Percentiles rank a stretch among this genome's conserved stretches.
Evolutionary conservation across 805 yeast genomes (phyloP).

Genomic region (Torulaspora microellipsoides): DNA sequence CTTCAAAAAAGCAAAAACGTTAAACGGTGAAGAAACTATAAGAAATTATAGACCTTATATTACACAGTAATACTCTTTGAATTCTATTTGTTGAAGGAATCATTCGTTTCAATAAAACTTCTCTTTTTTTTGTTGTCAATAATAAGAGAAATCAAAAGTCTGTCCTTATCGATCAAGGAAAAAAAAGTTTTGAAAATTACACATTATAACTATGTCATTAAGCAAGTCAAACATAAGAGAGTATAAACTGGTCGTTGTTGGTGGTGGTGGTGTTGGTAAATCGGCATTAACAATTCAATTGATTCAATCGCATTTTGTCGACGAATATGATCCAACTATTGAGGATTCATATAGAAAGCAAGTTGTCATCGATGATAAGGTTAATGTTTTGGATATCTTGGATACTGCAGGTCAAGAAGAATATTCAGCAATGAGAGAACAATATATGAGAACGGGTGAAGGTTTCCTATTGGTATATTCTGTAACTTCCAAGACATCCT

Average conservation of each 20-base stretch:
- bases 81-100: no score
- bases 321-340: slow-evolving; percentile 97
- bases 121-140: no score
- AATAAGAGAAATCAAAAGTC: no score
- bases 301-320: slow-evolving; percentile 91
- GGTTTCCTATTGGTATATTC: slow-evolving; percentile 88
- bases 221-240: slow-evolving; percentile 51
- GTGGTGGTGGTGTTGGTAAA: slow-evolving; percentile 99
- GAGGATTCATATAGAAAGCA: slow-evolving; percentile 90
- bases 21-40: no score
- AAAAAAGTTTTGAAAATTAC: no score
- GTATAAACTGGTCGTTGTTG: slow-evolving; percentile 91
- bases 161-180: no score
- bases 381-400: slow-evolving; percentile 75
- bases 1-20: no score
- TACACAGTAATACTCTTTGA: no score
- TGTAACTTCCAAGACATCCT: slow-evolving; percentile 77
- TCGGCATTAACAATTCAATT: slow-evolving; percentile 93
- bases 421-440: slow-evolving; percentile 88
- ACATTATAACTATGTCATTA: slow-evolving; percentile 14
- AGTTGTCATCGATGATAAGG: slow-evolving; percentile 75
- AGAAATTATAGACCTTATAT: no score
- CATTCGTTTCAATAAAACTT: no score
- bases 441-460: slow-evolving; percentile 94
- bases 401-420: slow-evolving; percentile 99